Percentiles rank a stretch among this genome's conserved stretches.
phyloP scores from a whole-genome alignment of 352 stramenopile species.

The Globisporangium cystogenes region DNA sequence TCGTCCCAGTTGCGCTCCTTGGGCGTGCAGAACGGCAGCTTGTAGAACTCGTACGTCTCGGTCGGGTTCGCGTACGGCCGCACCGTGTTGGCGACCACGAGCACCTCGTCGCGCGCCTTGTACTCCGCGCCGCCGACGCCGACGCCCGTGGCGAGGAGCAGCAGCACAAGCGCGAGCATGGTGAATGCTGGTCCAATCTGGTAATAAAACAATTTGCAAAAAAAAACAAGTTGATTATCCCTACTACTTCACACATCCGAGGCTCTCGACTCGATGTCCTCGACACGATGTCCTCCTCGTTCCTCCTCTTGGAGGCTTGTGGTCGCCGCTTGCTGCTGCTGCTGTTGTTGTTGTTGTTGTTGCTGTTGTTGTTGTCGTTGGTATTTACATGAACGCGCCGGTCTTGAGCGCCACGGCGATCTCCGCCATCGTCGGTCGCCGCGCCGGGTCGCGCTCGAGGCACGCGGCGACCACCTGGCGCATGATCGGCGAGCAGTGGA shows the following conservation, averaged over 20 bases:
- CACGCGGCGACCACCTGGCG: conserved; percentile 61
- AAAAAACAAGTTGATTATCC: no score
- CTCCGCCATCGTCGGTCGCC: conserved; percentile 55
- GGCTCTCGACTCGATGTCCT: no score
- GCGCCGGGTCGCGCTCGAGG: conserved; percentile 41
- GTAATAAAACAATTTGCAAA: no score
- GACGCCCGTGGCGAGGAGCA: neutral
- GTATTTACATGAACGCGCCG: conserved; percentile 42
- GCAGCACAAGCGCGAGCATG: neutral
- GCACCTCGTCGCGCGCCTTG: conserved; percentile 56
- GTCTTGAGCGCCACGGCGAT: conserved; percentile 57
- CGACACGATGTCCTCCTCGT: no score
- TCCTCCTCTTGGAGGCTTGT: no score
- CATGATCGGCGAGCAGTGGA: conserved; percentile 54
- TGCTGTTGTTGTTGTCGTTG: neutral
- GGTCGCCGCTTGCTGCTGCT: neutral
- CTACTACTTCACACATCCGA: no score
- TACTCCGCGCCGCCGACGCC: conserved; percentile 19
- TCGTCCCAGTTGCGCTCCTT: conserved; percentile 85
- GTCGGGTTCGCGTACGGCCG: conserved; percentile 97
- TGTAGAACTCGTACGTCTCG: conserved; percentile 99
- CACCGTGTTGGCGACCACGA: conserved; percentile 70
- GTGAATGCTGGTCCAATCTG: no score
- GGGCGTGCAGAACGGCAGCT: conserved; percentile 93
- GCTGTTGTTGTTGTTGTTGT: neutral